Percentiles rank a stretch among this genome's conserved stretches.
Conservation (phyloP, 2,329 filamentous ascomycete species). For the Colletotrichum theobromicola region DNA sequence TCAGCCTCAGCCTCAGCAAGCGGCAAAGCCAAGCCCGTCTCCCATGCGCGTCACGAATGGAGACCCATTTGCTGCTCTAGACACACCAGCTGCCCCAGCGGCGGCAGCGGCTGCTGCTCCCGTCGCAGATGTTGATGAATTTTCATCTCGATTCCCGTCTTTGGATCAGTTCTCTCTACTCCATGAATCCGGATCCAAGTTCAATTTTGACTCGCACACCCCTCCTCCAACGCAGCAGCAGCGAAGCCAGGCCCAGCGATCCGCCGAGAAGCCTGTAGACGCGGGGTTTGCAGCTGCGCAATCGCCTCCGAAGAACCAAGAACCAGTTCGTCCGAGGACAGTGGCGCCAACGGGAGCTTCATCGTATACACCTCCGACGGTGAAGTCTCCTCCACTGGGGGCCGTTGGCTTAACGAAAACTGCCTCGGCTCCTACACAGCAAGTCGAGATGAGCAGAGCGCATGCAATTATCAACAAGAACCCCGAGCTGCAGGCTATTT, state of each 20-base stretch:
- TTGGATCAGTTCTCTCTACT: slow-evolving; percentile 92
- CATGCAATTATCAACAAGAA: slow-evolving; percentile 68
- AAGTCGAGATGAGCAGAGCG: slow-evolving; percentile 60
- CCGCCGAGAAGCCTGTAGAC: slow-evolving; percentile 81
- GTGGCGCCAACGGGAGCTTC: slow-evolving; percentile 28
- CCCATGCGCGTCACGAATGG: slow-evolving; percentile 71
- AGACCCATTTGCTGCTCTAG: slow-evolving; percentile 91
- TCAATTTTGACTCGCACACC: slow-evolving; percentile 75
- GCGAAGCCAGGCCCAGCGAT: slow-evolving; percentile 65
- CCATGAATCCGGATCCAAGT: slow-evolving; percentile 83
- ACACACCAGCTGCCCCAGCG: slow-evolving; percentile 63
- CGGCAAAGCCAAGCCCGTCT: slow-evolving; percentile 67
- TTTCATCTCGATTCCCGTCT: slow-evolving; percentile 85
- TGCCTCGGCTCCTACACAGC: slow-evolving; percentile 45
- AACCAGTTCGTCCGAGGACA: slow-evolving; percentile 14
- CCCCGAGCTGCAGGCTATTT: slow-evolving; percentile 65
- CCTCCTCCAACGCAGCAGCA: slow-evolving; percentile 54
- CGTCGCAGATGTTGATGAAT: slow-evolving; percentile 69
- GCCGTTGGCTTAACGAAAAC: slow-evolving; percentile 34
- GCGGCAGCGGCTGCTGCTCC: slow-evolving; percentile 39
- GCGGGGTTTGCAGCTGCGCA: slow-evolving; percentile 70
- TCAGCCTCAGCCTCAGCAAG: slow-evolving; percentile 51
- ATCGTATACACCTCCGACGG: slow-evolving; percentile 32
- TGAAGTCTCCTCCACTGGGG: slow-evolving; percentile 9
- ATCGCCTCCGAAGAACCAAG: slow-evolving; percentile 5